Evolutionary conservation across 176 grass and related monocot species (phyloP), one percentile per base, ranked within the genome.

Genomic region (Bonia amplexicaulis): DNA sequence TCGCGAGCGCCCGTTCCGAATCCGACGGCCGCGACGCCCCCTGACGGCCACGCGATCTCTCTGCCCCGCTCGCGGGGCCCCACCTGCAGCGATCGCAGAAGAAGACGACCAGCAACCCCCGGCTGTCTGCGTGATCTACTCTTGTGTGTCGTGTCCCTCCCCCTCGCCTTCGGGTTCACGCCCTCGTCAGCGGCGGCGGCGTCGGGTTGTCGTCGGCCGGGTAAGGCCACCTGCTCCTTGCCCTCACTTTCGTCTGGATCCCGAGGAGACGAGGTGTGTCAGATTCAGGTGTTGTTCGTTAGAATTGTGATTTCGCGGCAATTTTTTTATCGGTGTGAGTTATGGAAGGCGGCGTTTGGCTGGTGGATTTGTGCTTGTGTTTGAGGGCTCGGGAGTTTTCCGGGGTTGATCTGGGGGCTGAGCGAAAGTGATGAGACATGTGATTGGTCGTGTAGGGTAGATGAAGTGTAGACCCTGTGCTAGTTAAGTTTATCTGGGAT

Each of bases 101-200:
- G 6, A 40, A 35, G 26, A 6, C 17, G 6, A 47, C 16, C 39
- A 23, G 15, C 7, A 68, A 22, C 60, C 78, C 49, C 60, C 44
- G 68, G 46, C 81, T 17, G 19, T 51, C 65, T 74, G 46, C 20
- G 81, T 65, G 7, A 42, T 11, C 1, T 33, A 33, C 0, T 23
- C 78, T 25, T n/a, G 9, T 35, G 66, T 46, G 31, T 33, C 31
- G 3, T 33, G 31, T 49, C 2, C 19, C 17, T 1, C 20, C 15
- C n/a, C n/a, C n/a, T n/a, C 20, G 55, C 66, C 69, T 85, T 20
- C 51, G 61, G 19, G 69, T 85, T 65, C 25, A 84, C 81, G 76
- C 12, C 69, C 45, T 37, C 55, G 76, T 62, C 48, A 76, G 48
- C 79, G 40, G 16, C 66, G 26, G 54, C 54, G 31, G 31, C 31